These are phyloP conservation scores for Halophytophthora batemanensis DNA, from an alignment of 352 stramenopile species.

Conservation along the genomic window DNA sequence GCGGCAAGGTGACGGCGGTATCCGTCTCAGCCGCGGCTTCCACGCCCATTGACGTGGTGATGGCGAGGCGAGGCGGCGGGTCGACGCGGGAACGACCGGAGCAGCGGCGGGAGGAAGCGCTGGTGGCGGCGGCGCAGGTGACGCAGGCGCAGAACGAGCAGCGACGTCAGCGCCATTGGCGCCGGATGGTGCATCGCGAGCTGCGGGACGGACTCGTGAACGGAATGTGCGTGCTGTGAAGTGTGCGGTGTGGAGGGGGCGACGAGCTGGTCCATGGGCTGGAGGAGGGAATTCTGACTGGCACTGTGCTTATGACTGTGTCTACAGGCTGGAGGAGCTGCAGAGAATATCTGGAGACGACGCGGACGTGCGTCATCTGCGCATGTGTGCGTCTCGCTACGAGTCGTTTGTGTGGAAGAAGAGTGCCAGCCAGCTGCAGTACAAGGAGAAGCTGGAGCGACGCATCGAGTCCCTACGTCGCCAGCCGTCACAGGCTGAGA, in stretches of 20 bases:
- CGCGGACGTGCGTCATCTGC: constrained; percentile 44
- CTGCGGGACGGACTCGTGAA: constrained; percentile 30
- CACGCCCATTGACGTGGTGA: constrained; percentile 26
- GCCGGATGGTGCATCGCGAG: constrained; percentile 31
- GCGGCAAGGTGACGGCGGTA: not conserved
- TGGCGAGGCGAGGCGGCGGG: not conserved
- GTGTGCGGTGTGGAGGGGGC: too few species aligned
- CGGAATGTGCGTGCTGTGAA: constrained; percentile 35
- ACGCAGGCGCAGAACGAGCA: constrained; percentile 34
- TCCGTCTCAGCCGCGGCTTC: constrained; percentile 7
- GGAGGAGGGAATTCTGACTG: too few species aligned
- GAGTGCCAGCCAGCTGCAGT: constrained; percentile 62
- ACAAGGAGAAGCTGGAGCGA: constrained; percentile 63
- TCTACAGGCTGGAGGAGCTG: constrained; percentile 50
- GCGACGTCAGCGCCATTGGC: constrained; percentile 29
- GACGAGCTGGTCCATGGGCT: too few species aligned
- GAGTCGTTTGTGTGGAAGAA: constrained; percentile 75
- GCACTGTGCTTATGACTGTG: not conserved
- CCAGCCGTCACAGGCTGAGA: constrained; percentile 43
- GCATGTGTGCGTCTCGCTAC: constrained; percentile 60
- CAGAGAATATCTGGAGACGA: constrained; percentile 58
- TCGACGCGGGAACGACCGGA: constrained; percentile 1
- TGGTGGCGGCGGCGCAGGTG: constrained; percentile 18
- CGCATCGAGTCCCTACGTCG: constrained; percentile 60
- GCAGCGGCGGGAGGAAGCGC: constrained; percentile 4